phyloP scores from a whole-genome alignment of 768 basidiomycete genomes.

The Phlebiopsis flavidoalba region DNA sequence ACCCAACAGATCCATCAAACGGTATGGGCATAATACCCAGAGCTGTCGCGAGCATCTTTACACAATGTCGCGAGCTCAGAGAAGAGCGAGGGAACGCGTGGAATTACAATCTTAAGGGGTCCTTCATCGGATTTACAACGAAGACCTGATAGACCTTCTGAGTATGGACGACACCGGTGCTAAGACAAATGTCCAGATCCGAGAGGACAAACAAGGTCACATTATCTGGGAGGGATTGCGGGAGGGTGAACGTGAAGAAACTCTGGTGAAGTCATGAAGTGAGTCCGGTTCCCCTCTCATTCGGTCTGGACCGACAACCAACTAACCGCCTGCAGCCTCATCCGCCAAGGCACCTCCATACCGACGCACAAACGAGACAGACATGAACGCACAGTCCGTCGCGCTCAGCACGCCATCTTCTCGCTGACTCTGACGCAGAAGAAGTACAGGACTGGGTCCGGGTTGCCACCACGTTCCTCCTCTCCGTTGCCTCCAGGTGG shows the following conservation, averaged over 20 bases:
- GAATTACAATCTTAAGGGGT: conserved; percentile 79
- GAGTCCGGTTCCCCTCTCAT: conserved; percentile 28
- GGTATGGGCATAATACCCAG: conserved; percentile 95
- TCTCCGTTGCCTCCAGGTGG: conserved; percentile 65
- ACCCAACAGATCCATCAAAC: conserved; percentile 76
- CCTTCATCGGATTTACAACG: conserved; percentile 97
- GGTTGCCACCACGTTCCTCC: conserved; percentile 65
- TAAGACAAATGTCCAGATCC: conserved; percentile 86
- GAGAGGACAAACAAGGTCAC: conserved; percentile 94
- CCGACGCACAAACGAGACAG: conserved; percentile 92
- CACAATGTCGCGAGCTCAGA: conserved; percentile 67
- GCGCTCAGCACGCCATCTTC: conserved; percentile 97
- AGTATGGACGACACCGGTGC: conserved; percentile 66
- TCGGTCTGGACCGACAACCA: neutral
- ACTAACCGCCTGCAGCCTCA: conserved; percentile 47
- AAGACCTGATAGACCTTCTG: conserved; percentile 95
- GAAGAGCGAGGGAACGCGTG: conserved; percentile 71
- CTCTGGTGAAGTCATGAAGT: conserved; percentile 89
- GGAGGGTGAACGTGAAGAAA: conserved; percentile 86
- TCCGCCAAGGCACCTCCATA: conserved; percentile 88
- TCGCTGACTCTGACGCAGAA: conserved; percentile 92
- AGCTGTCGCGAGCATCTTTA: conserved; percentile 86
- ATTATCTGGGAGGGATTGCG: conserved; percentile 97
- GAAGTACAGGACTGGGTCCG: conserved; percentile 72
- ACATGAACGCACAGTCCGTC: conserved; percentile 99